A percentile compares a stretch with the other conserved stretches of the same genome.
Evolutionary conservation across 1,284 basidiomycete species (phyloP).

Genomic region (Macrocystidia cucumis): DNA sequence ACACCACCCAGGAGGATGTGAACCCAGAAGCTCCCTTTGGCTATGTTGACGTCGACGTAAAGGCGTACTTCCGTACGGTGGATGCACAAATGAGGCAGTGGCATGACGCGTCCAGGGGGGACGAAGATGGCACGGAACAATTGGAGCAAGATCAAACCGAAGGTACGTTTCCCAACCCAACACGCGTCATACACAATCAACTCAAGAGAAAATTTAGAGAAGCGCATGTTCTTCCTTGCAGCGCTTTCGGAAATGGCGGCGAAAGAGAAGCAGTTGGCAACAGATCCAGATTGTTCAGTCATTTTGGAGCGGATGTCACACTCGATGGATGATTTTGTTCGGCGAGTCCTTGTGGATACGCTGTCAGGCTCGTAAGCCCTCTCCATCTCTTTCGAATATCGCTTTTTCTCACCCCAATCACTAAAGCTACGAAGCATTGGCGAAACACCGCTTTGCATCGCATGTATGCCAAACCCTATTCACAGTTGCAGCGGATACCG

Average conservation of each 20-base stretch:
- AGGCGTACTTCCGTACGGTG: slow-evolving; percentile 86
- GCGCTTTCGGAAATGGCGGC: slow-evolving; percentile 78
- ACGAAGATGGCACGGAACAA: slow-evolving; percentile 15
- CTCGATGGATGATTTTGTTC: slow-evolving; percentile 91
- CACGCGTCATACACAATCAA: not conserved
- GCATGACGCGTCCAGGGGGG: slow-evolving; percentile 49
- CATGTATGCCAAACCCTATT: slow-evolving; percentile 91
- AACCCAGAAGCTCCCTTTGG: slow-evolving; percentile 81
- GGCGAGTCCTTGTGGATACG: slow-evolving; percentile 81
- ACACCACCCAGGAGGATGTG: slow-evolving; percentile 26
- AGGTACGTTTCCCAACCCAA: slow-evolving; percentile 38
- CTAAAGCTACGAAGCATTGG: slow-evolving; percentile 56
- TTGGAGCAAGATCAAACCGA: slow-evolving; percentile 63
- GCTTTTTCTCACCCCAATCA: slow-evolving; percentile 6
- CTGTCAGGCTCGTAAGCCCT: slow-evolving; percentile 75
- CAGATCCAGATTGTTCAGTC: slow-evolving; percentile 87
- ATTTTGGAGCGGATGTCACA: slow-evolving; percentile 83
- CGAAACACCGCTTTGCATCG: slow-evolving; percentile 81
- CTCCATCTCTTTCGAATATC: not conserved
- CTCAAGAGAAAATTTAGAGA: slow-evolving; percentile 40
- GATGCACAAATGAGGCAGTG: slow-evolving; percentile 83
- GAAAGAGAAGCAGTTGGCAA: slow-evolving; percentile 84
- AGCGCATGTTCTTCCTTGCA: slow-evolving; percentile 76
- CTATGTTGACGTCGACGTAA: slow-evolving; percentile 79
- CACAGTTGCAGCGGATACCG: slow-evolving; percentile 62